phyloP scores from a whole-genome alignment of 495 filamentous ascomycete genomes.

The Talaromyces thailandensis region DNA sequence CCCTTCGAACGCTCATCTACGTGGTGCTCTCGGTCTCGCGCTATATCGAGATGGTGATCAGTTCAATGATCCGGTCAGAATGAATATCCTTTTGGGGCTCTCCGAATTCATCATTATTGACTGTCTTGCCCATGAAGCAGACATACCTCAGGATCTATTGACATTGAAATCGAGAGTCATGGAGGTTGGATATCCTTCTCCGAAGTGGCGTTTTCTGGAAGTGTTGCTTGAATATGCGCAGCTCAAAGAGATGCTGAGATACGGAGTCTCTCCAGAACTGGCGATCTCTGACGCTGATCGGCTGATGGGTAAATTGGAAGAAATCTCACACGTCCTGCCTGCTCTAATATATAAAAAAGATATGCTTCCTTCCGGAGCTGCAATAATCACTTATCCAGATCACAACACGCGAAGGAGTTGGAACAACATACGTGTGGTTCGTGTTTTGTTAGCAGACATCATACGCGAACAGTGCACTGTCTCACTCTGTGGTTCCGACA shows the following conservation, averaged over 20 bases:
- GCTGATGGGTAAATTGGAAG: neutral
- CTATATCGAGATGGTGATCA: neutral
- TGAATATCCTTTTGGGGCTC: neutral
- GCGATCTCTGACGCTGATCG: neutral
- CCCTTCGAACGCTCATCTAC: constrained; percentile 2
- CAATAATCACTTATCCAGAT: neutral
- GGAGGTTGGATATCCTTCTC: neutral
- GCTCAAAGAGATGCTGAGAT: constrained; percentile 4
- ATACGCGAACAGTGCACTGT: neutral
- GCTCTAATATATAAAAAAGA: neutral
- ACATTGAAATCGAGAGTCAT: neutral
- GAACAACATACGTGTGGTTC: constrained; percentile 1
- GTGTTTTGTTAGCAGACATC: constrained; percentile 1
- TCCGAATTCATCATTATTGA: neutral
- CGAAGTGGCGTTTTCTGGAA: constrained; percentile 1
- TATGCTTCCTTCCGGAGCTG: neutral
- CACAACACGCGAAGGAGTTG: constrained; percentile 5
- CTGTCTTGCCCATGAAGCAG: constrained; percentile 1
- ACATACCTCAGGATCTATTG: neutral
- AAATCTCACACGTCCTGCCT: neutral
- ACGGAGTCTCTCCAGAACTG: neutral
- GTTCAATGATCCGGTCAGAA: neutral
- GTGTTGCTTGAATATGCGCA: neutral
- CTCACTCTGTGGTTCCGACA: neutral
- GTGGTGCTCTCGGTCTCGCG: constrained; percentile 1